Evolutionary conservation across 148 eudicot species (phyloP).

Genomic region (Chenopodium quinoa): DNA sequence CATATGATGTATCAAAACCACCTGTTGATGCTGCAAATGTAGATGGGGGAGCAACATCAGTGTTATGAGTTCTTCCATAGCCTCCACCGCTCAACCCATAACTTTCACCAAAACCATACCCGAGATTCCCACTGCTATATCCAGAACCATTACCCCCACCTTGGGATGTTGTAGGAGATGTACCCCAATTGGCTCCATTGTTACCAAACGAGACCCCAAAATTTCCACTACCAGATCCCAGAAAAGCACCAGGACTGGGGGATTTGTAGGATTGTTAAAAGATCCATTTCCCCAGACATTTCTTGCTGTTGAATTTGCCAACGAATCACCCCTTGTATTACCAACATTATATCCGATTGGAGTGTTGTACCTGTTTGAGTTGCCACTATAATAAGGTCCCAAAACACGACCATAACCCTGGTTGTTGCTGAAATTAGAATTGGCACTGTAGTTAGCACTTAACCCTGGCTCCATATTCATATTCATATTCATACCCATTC

Average conservation of each 20-base stretch:
- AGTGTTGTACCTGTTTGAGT: constrained; percentile 50
- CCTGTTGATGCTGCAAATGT: constrained; percentile 46
- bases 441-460: constrained; percentile 49
- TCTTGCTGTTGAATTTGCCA: constrained; percentile 45
- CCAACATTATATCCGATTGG: constrained; percentile 40
- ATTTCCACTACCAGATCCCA: constrained; percentile 58
- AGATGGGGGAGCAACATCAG: constrained; percentile 35
- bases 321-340: constrained; percentile 44
- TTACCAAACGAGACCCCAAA: constrained; percentile 59
- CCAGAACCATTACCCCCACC: constrained; percentile 48
- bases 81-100: constrained; percentile 46
- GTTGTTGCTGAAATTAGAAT: constrained; percentile 42
- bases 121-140: constrained; percentile 45
- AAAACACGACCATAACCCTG: constrained; percentile 64
- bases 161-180: constrained; percentile 39
- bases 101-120: constrained; percentile 52
- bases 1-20: constrained; percentile 60
- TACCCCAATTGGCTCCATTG: constrained; percentile 53
- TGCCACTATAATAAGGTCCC: constrained; percentile 55
- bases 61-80: constrained; percentile 48
- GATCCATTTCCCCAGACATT: constrained; percentile 66
- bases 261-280: constrained; percentile 36
- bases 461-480: constrained; percentile 60
- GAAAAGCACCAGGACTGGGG: constrained; percentile 37
- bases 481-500: constrained; percentile 54